Evolutionary conservation across 306 rosid species (phyloP).

Genomic region (Vigna radiata): DNA sequence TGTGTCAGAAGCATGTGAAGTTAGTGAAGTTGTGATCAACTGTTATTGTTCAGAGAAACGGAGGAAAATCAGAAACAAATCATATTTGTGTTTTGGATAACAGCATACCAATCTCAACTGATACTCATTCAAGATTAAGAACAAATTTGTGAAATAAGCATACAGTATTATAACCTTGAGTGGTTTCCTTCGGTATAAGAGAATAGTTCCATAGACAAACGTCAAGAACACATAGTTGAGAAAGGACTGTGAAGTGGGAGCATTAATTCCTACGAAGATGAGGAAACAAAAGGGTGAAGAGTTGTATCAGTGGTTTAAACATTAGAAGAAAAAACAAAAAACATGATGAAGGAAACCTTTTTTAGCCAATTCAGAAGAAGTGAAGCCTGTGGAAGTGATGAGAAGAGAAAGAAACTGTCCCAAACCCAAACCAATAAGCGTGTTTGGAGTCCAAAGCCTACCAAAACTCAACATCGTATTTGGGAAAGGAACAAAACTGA

Average conservation of each 20-base stretch:
- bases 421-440: conserved; percentile 79
- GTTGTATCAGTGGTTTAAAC: background rate
- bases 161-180: conserved; percentile 70
- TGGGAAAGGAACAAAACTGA: background rate
- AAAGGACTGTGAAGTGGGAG: conserved; percentile 90
- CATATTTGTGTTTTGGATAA: background rate
- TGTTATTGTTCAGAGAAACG: background rate
- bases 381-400: conserved; percentile 87
- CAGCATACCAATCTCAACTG: background rate
- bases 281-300: conserved; percentile 4
- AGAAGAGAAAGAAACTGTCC: conserved; percentile 94
- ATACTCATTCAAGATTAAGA: background rate
- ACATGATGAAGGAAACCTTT: conserved; percentile 48
- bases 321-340: background rate
- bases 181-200: conserved; percentile 67
- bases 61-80: conserved; percentile 4
- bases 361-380: conserved; percentile 90
- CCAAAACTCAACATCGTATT: conserved; percentile 8
- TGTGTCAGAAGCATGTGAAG: conserved; percentile 45
- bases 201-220: conserved; percentile 67
- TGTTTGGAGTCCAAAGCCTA: conserved; percentile 65
- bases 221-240: conserved; percentile 83
- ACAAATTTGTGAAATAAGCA: conserved; percentile 18
- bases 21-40: conserved; percentile 25
- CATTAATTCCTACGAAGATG: conserved; percentile 67